These are phyloP conservation scores for Oryza meyeriana DNA, from an alignment of 176 grass and related monocot species.

Conservation along the genomic window DNA sequence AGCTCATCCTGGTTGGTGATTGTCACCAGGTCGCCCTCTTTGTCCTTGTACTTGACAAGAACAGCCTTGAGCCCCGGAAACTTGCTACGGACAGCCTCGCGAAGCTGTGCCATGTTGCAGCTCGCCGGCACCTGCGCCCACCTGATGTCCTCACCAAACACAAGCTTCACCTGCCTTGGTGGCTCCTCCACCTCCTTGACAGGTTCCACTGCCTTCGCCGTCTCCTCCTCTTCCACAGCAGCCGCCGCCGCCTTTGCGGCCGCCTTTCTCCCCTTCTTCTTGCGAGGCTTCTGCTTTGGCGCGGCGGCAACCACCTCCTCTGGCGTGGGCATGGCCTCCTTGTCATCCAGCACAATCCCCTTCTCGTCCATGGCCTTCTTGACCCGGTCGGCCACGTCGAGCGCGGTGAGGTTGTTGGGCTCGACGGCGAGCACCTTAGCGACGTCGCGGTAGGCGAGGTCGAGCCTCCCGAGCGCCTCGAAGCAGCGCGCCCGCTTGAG, in stretches of 20 bases:
- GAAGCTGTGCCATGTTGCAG: conserved; percentile 65
- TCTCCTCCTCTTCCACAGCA: conserved; percentile 39
- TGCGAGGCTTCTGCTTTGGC: conserved; percentile 56
- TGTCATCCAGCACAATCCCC: conserved; percentile 61
- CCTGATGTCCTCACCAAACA: conserved; percentile 89
- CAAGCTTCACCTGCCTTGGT: conserved; percentile 66
- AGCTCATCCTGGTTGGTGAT: conserved; percentile 85
- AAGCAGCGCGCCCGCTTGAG: conserved; percentile 87
- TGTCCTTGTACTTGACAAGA: conserved; percentile 90
- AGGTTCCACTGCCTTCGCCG: conserved; percentile 28
- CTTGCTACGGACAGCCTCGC: conserved; percentile 62
- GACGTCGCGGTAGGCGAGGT: conserved; percentile 67
- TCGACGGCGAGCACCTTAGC: conserved; percentile 56
- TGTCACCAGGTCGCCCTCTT: conserved; percentile 88
- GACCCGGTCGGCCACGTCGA: conserved; percentile 73
- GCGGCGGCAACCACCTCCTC: conserved; percentile 58
- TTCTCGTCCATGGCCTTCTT: conserved; percentile 67
- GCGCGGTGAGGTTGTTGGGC: conserved; percentile 71
- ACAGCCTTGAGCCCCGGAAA: conserved; percentile 68
- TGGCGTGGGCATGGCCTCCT: conserved; percentile 37
- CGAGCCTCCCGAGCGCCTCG: conserved; percentile 65
- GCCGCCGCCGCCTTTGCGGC: conserved; percentile 1
- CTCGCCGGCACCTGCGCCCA: conserved; percentile 67
- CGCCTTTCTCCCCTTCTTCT: conserved; percentile 46
- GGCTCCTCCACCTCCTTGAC: conserved; percentile 45